Percentiles rank a stretch among this genome's conserved stretches.
Conservation (phyloP, 2,329 filamentous ascomycete species). For the Rutstroemia sydowiana region DNA sequence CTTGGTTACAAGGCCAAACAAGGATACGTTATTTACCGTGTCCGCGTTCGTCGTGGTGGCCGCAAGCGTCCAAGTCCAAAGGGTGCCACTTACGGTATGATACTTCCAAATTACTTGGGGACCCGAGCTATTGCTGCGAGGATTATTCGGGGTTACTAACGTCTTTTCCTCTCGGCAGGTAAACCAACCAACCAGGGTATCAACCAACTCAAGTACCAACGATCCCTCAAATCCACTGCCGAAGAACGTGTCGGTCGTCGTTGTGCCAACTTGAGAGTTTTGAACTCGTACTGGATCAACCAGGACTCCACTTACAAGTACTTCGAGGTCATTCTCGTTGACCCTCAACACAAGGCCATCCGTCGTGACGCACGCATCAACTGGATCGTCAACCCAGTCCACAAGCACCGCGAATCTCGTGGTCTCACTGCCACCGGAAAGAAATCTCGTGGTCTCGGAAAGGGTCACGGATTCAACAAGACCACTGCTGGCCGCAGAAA, state of each 20-base stretch:
- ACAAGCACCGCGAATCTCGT: conserved; percentile 99
- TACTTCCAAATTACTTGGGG: background rate
- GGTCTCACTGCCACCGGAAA: conserved; percentile 98
- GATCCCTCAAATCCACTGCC: conserved; percentile 92
- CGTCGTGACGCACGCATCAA: conserved; percentile 98
- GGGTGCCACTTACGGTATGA: conserved; percentile 96
- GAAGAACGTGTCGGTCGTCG: conserved; percentile 99
- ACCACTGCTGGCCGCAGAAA: conserved; percentile 94
- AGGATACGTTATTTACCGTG: conserved; percentile 99
- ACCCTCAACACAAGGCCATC: conserved; percentile 99
- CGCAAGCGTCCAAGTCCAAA: conserved; percentile 94
- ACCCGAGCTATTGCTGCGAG: background rate
- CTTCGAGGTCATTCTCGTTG: conserved; percentile 99
- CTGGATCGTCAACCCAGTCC: conserved; percentile 99
- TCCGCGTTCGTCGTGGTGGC: conserved; percentile 96
- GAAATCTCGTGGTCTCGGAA: conserved; percentile 98
- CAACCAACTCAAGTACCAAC: conserved; percentile 99
- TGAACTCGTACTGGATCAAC: conserved; percentile 99
- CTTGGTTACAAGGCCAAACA: conserved; percentile 99
- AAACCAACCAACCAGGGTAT: conserved; percentile 99
- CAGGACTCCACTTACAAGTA: conserved; percentile 99
- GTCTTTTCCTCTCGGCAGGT: conserved; percentile 48
- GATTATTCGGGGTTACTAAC: conserved; percentile 3
- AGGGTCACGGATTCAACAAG: conserved; percentile 99
- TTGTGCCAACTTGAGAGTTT: conserved; percentile 97